Evolutionary conservation across 1,139 yeast genomes (phyloP).

Genomic region (Geotrichum carabidarum): DNA sequence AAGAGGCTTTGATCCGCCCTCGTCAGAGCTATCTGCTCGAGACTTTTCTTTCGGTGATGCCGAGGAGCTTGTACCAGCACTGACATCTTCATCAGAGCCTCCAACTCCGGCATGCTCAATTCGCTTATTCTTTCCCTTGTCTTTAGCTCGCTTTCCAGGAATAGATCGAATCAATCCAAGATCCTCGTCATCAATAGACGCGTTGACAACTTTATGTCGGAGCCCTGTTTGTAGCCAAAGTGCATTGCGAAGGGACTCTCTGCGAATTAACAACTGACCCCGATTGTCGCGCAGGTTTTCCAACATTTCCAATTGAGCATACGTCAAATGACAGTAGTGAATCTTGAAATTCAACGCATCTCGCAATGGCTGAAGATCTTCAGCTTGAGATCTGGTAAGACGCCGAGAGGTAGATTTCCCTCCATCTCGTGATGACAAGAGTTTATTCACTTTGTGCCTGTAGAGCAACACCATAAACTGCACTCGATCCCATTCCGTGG

Average conservation of each 20-base stretch:
- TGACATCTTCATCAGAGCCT: background rate
- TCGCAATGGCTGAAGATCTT: conserved; percentile 27
- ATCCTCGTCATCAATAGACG: conserved; percentile 22
- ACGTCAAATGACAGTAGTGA: conserved; percentile 46
- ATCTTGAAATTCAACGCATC: conserved; percentile 41
- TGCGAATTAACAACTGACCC: conserved; percentile 39
- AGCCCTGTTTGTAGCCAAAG: conserved; percentile 46
- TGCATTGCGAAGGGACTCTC: conserved; percentile 42
- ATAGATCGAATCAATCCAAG: conserved; percentile 19
- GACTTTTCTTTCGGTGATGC: background rate
- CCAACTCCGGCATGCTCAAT: background rate
- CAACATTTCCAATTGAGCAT: conserved; percentile 43
- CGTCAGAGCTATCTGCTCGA: background rate
- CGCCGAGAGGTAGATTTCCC: background rate
- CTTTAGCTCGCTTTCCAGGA: background rate
- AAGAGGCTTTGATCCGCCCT: background rate
- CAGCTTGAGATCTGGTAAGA: conserved; percentile 8
- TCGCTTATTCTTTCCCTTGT: background rate
- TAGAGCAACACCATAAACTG: conserved; percentile 38
- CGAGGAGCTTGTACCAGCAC: conserved; percentile 7
- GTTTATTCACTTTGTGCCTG: conserved; percentile 16
- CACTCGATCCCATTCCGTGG: conserved; percentile 51
- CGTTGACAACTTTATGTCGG: conserved; percentile 36
- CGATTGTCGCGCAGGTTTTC: conserved; percentile 39
- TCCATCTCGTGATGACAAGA: background rate